These are phyloP conservation scores for Citrus sp. DNA, from an alignment of 345 rosid genomes.

Conservation along the genomic window DNA sequence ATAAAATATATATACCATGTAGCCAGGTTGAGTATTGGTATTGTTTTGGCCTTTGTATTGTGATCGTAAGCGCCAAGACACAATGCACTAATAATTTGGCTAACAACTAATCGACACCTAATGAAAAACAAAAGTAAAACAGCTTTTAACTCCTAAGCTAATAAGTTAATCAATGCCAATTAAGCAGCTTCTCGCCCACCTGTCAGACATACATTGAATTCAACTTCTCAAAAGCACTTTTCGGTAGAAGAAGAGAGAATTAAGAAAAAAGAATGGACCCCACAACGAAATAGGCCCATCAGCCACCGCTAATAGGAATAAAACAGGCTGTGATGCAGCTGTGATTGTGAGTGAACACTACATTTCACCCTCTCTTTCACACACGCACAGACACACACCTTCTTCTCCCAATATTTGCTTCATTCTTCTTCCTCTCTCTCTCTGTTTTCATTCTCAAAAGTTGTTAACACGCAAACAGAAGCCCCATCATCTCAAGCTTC, in stretches of 20 bases:
- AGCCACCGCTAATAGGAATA: conserved; percentile 18
- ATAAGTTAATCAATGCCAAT: neutral
- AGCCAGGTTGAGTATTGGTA: neutral
- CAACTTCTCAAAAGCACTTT: neutral
- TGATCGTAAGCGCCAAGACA: neutral
- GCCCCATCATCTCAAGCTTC: too few species aligned
- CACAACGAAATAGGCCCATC: conserved; percentile 5
- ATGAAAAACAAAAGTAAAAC: neutral
- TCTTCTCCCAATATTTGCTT: neutral
- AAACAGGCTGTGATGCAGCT: conserved; percentile 57
- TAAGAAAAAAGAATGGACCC: conserved; percentile 16
- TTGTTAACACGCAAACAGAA: too few species aligned
- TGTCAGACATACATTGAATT: neutral
- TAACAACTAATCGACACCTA: conserved; percentile 4
- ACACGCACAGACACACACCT: neutral
- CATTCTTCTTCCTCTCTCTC: neutral
- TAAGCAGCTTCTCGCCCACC: neutral
- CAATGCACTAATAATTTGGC: neutral
- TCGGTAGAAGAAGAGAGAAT: neutral
- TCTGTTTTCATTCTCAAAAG: too few species aligned
- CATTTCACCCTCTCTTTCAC: conserved; percentile 25
- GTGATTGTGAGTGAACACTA: conserved; percentile 25
- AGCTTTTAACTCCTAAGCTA: neutral
- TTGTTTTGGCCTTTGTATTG: neutral
- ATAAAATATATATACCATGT: neutral